Base-by-base conservation (phyloP, 108 stramenopile genomes). In the Aureococcus anophagefferens region DNA sequence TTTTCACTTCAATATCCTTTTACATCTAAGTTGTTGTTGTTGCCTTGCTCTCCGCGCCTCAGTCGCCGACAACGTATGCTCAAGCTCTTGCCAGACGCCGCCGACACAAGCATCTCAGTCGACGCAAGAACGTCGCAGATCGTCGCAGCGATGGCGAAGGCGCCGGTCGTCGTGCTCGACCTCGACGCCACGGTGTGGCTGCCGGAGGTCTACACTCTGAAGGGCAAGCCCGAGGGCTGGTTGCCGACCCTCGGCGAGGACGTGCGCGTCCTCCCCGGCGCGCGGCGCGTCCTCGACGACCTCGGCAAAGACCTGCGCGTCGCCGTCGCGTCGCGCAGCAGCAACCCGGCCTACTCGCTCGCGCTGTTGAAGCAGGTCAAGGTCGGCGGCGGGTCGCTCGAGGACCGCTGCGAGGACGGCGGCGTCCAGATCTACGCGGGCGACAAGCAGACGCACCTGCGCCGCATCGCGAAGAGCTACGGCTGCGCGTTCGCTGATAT, bases 191-290 rank as follows among this genome's bases (percentile, higher is more conserved):
- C 85, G 3, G 68, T 86, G 1, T 86, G 85, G 85, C 77, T 82
- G 31, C 85, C 85, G 13, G 85, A 86, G 63, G 51, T 92, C 45
- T 92, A 92, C 71, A 89, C 89, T 67, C 78, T 92, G 25, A 84
- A 89, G 33, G 81, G 78, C 63, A 36, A 81, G 9, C 68, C 80
- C 62, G 72, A 59, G 3, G 51, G 51, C 21, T 59, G 14, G 21
- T 25, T 28, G 0, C 89, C 89, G 4, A 70, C 79, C 17, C 89
- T 85, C 5, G 78, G 87, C 35, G 64, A 72, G 68, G 89, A 91
- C 66, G 89, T 90, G 14, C 66, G 81, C 51, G 76, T 90, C 0
- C 85, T 89, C 68, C 70, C 72, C 28, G 89, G 76, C 32, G 79
- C 84, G 15, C 70, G 64, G 45, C 35, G 70, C 29, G 72, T 92